phyloP scores from a whole-genome alignment of 257 asterid species.

The Solanum chilense region DNA sequence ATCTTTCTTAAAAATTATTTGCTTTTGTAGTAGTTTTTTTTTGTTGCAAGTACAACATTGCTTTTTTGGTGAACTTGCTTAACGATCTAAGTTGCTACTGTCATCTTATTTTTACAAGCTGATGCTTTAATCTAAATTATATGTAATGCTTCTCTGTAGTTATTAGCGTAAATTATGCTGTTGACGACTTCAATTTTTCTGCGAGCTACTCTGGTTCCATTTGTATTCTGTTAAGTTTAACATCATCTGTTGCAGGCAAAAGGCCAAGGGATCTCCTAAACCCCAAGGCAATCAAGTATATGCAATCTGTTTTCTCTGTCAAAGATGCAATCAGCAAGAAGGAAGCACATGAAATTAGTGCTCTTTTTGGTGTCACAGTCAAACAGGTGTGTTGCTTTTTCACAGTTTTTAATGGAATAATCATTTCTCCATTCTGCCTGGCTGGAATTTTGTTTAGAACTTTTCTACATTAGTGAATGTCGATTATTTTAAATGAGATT shows the following conservation, averaged over 20 bases:
- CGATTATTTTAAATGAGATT: background rate
- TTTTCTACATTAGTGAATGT: background rate
- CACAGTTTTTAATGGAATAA: no score
- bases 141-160: background rate
- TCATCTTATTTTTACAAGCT: background rate
- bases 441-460: background rate
- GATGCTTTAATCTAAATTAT: background rate
- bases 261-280: slow-evolving; percentile 94
- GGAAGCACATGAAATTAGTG: slow-evolving; percentile 86
- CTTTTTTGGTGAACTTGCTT: background rate
- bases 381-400: slow-evolving; percentile 50
- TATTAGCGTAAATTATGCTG: background rate
- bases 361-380: slow-evolving; percentile 87
- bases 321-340: slow-evolving; percentile 84
- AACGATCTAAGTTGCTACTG: background rate
- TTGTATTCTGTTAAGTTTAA: background rate
- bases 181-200: background rate
- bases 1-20: background rate
- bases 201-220: background rate
- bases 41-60: background rate
- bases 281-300: slow-evolving; percentile 87
- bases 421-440: background rate
- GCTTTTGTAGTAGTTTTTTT: background rate
- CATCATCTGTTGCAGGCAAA: slow-evolving; percentile 46
- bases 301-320: slow-evolving; percentile 76